Conservation (phyloP, 345 rosid genomes). For the Eucalyptus dawsonii region DNA sequence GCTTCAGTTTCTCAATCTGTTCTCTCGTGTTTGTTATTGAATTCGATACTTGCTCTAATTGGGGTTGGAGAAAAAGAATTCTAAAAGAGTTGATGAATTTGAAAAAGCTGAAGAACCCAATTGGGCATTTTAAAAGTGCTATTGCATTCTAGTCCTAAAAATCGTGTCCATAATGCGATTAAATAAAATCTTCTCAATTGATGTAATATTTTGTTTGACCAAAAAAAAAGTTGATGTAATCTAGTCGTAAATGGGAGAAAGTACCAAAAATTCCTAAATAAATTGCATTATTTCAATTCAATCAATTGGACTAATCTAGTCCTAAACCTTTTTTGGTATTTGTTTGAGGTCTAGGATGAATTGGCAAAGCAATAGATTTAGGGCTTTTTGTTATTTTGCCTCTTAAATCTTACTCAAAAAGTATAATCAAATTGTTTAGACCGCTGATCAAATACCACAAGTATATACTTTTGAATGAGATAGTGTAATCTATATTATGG, state of each 20-base stretch:
- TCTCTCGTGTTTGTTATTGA: not conserved
- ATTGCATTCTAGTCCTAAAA: not conserved
- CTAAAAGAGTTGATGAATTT: no score
- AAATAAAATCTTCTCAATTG: not conserved
- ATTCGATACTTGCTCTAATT: not conserved
- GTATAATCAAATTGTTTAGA: not conserved
- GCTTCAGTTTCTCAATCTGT: not conserved
- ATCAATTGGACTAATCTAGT: no score
- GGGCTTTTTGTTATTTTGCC: not conserved
- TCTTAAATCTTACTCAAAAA: not conserved
- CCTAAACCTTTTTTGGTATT: not conserved
- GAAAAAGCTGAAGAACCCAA: not conserved
- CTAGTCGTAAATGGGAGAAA: not conserved
- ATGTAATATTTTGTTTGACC: no score
- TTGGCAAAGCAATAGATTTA: not conserved
- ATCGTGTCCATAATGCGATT: not conserved
- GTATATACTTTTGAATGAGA: not conserved
- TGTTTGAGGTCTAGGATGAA: not conserved
- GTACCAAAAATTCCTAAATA: not conserved
- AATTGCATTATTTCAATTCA: no score
- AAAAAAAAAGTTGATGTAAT: not conserved
- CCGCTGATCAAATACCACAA: not conserved
- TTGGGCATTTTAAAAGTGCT: not conserved
- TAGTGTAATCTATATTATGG: not conserved
- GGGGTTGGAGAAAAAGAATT: fast-evolving